Evolutionary conservation across 305 asterid species (phyloP), one percentile per base, ranked within the genome.

Genomic region (Petunia hybrid): DNA sequence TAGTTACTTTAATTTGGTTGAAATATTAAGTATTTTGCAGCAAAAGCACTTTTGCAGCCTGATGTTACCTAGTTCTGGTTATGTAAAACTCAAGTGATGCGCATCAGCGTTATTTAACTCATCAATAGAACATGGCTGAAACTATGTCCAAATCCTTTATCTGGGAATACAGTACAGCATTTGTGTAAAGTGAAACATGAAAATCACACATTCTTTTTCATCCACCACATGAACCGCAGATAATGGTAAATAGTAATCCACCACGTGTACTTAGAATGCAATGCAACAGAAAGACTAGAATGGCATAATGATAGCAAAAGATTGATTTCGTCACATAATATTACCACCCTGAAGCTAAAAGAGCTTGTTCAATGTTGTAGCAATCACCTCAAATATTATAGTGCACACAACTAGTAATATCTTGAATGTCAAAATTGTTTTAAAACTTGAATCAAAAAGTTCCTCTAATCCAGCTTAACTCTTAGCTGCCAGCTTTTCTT

Each of bases 401-500:
- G 12, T 12, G 3, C 55, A 46, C 22, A 6, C 10, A 55, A 2
- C 55, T 46, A 46, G 3, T 46, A 46, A 46, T 46, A 46, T 6
- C 55, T 46, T 46, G 55, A 46, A 46, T 8, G 55, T 46, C 55
- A n/a, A n/a, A n/a, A n/a, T 48, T 48, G 3, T 48, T 48, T 8
- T 3, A 6, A 13, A 9, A 66, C 48, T 66, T 16, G 16, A 36
- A 43, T 40, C 51, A 40, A 9, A 66, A 48, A 8, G 35, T 55
- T 43, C 16, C 6, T 8, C 43, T 55, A 74, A 12, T 55, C 45
- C 14, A 71, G 64, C 62, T 79, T 66, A 75, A 43, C 85, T 82
- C 73, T 80, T 85, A 10, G 83, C 82, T 78, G 83, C 82, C 31
- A 41, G 63, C 55, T 82, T 82, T 85, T 82, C 85, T 75, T 85